Evolutionary conservation across 2,329 filamentous ascomycete species (phyloP), one percentile per base, ranked within the genome.

Genomic region (Fusarium neocosmosporiellum): DNA sequence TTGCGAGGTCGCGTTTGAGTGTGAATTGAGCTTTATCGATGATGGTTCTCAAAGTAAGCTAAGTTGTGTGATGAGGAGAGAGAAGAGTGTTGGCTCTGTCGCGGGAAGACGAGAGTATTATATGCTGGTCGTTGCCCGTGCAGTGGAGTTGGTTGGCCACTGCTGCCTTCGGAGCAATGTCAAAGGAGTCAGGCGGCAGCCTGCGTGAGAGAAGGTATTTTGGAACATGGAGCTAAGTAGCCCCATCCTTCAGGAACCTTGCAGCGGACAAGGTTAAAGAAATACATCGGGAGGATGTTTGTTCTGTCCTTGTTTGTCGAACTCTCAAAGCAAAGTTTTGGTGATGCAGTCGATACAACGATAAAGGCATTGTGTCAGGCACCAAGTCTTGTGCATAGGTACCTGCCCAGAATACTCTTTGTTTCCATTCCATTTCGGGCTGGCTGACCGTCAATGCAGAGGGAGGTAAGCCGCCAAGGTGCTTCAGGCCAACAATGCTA

Each of bases 141-240:
- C 48, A 53, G 48, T 71, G 69, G 66, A 59, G 65, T 69, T 37
- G 33, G 66, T 58, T 65, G 62, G 43, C 24, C 66, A 59, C 69
- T 74, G 72, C 61, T 74, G 72, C 72, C 72, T 74, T 74, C 71
- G 46, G 61, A 46, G 31, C 69, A 66, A 63, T 46, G 59, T 36
- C 36, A 29, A 67, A 70, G 39, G 66, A 70, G 59, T 71, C 55
- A 71, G 55, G 50, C 34, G 50, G 57, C 66, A 53, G 31, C 37
- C 10, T 41, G 31, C 6, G 27, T 18, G 16, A 31, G 11, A n/a
- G 36, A 41, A 20, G 48, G 18, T 53, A 53, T 53, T 53, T 53
- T 53, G 48, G 48, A 53, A 53, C 48, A 53, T n/a, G 27, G 48
- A 53, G 27, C 18, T 8, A 31, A 53, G 20, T 53, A 31, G 29